Evolutionary conservation across 352 stramenopile species (phyloP).

Genomic region (Pythium sp.): DNA sequence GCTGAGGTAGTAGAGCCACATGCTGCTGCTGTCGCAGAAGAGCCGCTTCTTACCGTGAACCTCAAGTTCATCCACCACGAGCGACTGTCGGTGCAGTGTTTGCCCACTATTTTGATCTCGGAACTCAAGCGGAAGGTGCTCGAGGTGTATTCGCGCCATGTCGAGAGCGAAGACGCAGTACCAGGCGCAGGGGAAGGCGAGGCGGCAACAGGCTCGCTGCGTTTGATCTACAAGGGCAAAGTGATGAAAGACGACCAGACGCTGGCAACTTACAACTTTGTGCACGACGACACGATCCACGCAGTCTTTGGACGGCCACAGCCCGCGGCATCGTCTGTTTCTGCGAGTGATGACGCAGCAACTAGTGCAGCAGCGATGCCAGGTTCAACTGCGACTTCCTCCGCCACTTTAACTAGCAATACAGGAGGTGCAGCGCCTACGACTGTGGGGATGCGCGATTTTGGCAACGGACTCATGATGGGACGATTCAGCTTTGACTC

Average conservation of each 20-base stretch:
- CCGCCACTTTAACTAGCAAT: not conserved
- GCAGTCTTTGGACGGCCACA: constrained; percentile 28
- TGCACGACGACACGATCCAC: constrained; percentile 39
- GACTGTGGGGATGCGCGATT: constrained; percentile 1
- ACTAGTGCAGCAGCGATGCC: not conserved
- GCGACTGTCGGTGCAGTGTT: constrained; percentile 25
- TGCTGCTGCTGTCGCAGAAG: not conserved
- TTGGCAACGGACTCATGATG: constrained; percentile 19
- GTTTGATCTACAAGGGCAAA: constrained; percentile 55
- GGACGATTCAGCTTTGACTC: constrained; percentile 17
- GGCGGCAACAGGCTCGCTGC: constrained; percentile 12
- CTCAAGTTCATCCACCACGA: constrained; percentile 47
- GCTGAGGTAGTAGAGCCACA: not conserved
- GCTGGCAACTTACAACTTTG: constrained; percentile 32
- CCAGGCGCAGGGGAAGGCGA: not conserved
- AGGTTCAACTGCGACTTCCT: not conserved
- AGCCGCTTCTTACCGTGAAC: constrained; percentile 22
- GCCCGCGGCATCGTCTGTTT: not conserved
- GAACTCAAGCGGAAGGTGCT: constrained; percentile 30
- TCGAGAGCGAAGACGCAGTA: not conserved
- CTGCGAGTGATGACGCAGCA: not conserved
- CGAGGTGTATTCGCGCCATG: constrained; percentile 6
- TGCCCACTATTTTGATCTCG: constrained; percentile 17
- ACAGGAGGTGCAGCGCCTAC: not conserved
- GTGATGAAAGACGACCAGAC: constrained; percentile 40